Base-by-base conservation (phyloP, 2,329 filamentous ascomycete species). In the Talaromyces atroroseus region DNA sequence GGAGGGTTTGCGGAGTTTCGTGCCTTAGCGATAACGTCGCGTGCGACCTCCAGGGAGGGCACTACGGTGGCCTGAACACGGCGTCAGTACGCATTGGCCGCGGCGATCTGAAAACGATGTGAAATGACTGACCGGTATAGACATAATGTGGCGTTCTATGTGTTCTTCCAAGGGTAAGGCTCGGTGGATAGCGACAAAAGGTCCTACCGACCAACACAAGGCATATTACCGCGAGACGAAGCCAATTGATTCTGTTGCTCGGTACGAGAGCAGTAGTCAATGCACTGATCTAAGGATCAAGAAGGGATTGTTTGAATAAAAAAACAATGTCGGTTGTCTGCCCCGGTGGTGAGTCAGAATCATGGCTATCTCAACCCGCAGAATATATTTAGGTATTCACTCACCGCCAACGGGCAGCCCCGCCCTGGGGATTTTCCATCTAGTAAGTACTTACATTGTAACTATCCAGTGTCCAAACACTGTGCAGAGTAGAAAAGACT, bases 1-100 rank as follows among this genome's bases (percentile, higher is more conserved):
- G 88, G 86, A 57, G 84, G 76, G 62, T 82, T 82, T 54, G 78
- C 68, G 40, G 79, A 76, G 24, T 74, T 71, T 64, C 73, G 74
- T 21, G 79, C 78, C 54, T 77, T 74, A 47, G 76, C 70, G 62
- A 88, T 71, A 48, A 86, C 76, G 54, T 82, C 76, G 61, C 74
- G 78, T 54, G 87, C 77, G 23, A 80, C 79, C 62, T 86, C 80
- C 50, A 88, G 72, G 21, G 84, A 83, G 52, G 85, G 85, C 68
- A 83, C 79, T 61, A 85, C 71, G 32, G 72, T 73, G 60, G 73
- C 70, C 79, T 81, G 64, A 61, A 60, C 2, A 7, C 16, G 18
- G 16, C 21, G 34, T 63, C 36, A 54, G 52, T 8, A 38, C 36
- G 16, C n/a, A 40, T 40, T 24, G 8, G 11, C n/a, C 18, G 7